phyloP scores from a whole-genome alignment of 129 eudicot genomes.

The Helichrysum umbraculigerum region DNA sequence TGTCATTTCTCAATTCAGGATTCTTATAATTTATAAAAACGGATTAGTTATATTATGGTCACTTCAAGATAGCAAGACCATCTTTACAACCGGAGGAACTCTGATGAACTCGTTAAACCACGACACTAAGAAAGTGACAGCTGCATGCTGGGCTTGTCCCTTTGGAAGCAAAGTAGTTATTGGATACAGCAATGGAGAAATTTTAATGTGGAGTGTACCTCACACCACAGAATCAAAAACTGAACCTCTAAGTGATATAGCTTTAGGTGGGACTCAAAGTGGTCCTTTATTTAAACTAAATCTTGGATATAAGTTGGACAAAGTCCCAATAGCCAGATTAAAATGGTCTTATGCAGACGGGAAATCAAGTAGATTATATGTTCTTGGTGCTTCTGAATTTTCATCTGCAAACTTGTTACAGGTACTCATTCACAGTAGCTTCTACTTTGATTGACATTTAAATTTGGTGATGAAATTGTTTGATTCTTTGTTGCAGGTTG shows the following conservation, averaged over 20 bases:
- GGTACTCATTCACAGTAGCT: conserved; percentile 40
- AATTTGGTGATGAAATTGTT: conserved; percentile 12
- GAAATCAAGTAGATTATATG: conserved; percentile 83
- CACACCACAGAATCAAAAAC: conserved; percentile 35
- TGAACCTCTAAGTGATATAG: conserved; percentile 39
- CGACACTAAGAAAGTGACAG: conserved; percentile 80
- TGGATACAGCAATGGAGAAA: conserved; percentile 93
- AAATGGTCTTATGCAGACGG: conserved; percentile 77
- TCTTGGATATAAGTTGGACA: conserved; percentile 88
- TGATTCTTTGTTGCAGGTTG: conserved; percentile 53
- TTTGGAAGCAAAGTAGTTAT: conserved; percentile 78
- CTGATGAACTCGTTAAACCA: conserved; percentile 46
- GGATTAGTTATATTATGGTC: conserved; percentile 79
- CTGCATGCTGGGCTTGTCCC: conserved; percentile 95
- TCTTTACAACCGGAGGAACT: conserved; percentile 61
- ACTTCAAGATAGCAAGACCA: conserved; percentile 72
- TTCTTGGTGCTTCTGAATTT: conserved; percentile 61
- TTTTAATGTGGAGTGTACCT: conserved; percentile 69
- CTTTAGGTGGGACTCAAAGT: conserved; percentile 41
- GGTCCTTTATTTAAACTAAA: conserved; percentile 70
- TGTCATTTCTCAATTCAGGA: conserved; percentile 50
- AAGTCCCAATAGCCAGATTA: conserved; percentile 64
- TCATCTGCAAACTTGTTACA: conserved; percentile 69
- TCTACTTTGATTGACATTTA: not conserved
- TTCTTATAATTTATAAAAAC: conserved; percentile 67